Conservation (phyloP, 768 basidiomycete genomes). For the Lactarius sp. region DNA sequence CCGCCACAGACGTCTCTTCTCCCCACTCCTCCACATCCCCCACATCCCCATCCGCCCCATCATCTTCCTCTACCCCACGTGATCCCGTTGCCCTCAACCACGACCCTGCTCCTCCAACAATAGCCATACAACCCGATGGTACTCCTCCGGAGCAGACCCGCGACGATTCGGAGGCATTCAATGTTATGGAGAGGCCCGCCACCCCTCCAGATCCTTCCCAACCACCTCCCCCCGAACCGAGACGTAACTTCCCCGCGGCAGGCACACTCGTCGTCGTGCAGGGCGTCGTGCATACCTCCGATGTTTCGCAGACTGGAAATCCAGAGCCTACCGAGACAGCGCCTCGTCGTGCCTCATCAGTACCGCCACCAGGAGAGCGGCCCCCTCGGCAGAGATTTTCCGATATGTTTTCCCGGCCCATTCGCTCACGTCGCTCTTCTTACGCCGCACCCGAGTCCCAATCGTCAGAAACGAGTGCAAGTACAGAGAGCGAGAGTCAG, state of each 20-base stretch:
- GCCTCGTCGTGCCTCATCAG: constrained; percentile 6
- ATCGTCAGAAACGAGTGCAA: constrained; percentile 12
- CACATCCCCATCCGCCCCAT: not conserved
- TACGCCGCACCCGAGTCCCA: constrained; percentile 19
- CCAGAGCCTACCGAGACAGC: constrained; percentile 18
- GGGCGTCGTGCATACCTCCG: constrained; percentile 76
- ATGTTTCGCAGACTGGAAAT: constrained; percentile 39
- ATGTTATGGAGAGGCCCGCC: constrained; percentile 22
- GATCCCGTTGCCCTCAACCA: constrained; percentile 21
- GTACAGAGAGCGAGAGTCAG: constrained; percentile 9
- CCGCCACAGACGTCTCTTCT: constrained; percentile 8
- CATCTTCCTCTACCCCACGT: constrained; percentile 15
- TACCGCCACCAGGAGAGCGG: constrained; percentile 13
- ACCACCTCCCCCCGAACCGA: constrained; percentile 26
- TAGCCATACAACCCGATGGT: constrained; percentile 2
- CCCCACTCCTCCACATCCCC: not conserved
- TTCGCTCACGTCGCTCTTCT: constrained; percentile 25
- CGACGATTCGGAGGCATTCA: constrained; percentile 11
- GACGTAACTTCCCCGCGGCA: constrained; percentile 61
- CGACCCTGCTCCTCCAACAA: constrained; percentile 13
- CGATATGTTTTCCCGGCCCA: constrained; percentile 16
- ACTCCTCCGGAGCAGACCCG: not conserved
- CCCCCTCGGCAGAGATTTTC: constrained; percentile 16
- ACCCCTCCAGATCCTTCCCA: constrained; percentile 26
- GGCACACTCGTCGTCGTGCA: constrained; percentile 81